phyloP scores from a whole-genome alignment of 2,329 filamentous ascomycete genomes.

The Sporothrix curviconia region DNA sequence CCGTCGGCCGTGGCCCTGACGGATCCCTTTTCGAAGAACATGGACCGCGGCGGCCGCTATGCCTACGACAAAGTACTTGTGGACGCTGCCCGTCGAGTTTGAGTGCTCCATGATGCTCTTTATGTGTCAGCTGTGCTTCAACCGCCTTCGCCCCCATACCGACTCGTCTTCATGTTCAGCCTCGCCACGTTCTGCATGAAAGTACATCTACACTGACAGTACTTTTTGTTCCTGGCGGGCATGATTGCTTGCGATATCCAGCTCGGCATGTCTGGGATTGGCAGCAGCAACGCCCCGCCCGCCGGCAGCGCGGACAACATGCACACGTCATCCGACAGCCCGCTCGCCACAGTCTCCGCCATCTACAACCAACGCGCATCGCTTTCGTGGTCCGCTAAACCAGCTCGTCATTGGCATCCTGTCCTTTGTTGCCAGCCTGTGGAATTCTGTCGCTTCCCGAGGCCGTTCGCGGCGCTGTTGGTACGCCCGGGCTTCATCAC shows the following conservation, averaged over 20 bases:
- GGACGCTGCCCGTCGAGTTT: conserved; percentile 34
- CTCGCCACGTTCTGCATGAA: conserved; percentile 15
- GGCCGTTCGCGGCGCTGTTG: conserved; percentile 17
- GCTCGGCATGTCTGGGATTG: no score
- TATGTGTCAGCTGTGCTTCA: conserved; percentile 27
- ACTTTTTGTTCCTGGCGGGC: conserved; percentile 28
- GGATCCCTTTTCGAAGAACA: conserved; percentile 18
- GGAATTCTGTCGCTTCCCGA: conserved; percentile 20
- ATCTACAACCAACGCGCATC: no score
- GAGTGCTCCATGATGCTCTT: conserved; percentile 31
- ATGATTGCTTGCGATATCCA: conserved; percentile 29
- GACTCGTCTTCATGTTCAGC: conserved; percentile 13
- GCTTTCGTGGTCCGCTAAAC: no score
- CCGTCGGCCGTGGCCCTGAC: conserved; percentile 7
- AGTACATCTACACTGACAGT: conserved; percentile 24
- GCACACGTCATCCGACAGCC: no score
- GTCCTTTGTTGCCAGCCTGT: conserved; percentile 24
- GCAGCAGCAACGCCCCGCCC: no score
- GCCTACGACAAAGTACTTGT: conserved; percentile 30
- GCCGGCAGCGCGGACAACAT: no score
- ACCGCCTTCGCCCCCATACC: conserved; percentile 16
- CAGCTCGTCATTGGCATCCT: conserved; percentile 43
- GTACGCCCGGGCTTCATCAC: conserved; percentile 13
- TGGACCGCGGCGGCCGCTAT: conserved; percentile 10
- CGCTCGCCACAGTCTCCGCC: no score